Evolutionary conservation across 768 basidiomycete species (phyloP).

Genomic region (Russula dissimulans): DNA sequence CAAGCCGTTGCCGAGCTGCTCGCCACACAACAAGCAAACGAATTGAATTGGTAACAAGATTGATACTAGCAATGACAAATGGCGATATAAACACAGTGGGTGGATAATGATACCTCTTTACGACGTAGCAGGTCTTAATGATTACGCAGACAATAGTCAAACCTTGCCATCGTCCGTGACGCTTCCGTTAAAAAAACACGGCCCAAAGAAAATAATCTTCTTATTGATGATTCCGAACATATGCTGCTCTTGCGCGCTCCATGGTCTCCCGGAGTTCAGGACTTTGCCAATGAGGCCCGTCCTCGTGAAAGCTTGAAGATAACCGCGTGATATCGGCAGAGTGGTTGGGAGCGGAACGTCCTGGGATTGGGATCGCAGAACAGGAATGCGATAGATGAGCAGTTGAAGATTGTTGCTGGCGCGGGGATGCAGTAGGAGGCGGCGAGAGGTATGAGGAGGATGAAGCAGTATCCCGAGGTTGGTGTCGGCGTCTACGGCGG

Average conservation of each 20-base stretch:
- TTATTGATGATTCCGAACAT: conserved; percentile 17
- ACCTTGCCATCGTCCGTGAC: not conserved
- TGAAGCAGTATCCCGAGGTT: conserved; percentile 20
- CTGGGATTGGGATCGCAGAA: conserved; percentile 25
- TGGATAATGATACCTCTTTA: not conserved
- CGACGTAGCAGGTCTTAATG: not conserved
- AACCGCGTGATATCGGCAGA: conserved; percentile 12
- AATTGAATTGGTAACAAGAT: no score
- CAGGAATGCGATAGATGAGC: conserved; percentile 22
- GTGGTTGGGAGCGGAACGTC: conserved; percentile 20
- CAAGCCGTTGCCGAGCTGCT: no score
- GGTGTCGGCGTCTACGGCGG: conserved; percentile 19
- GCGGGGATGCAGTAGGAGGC: conserved; percentile 21
- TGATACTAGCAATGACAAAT: not conserved
- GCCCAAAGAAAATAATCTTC: not conserved
- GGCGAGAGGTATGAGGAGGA: conserved; percentile 24
- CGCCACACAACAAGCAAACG: no score
- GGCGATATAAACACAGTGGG: conserved; percentile 2
- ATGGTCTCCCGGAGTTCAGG: conserved; percentile 61
- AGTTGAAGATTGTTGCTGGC: conserved; percentile 5
- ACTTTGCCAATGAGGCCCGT: conserved; percentile 46
- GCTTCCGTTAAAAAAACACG: not conserved
- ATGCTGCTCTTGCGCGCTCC: conserved; percentile 51
- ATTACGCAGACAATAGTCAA: not conserved
- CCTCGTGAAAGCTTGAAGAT: conserved; percentile 33